Evolutionary conservation across 2,329 filamentous ascomycete genomes (phyloP).

Genomic region (Chrysoporthe deuterocubensis): DNA sequence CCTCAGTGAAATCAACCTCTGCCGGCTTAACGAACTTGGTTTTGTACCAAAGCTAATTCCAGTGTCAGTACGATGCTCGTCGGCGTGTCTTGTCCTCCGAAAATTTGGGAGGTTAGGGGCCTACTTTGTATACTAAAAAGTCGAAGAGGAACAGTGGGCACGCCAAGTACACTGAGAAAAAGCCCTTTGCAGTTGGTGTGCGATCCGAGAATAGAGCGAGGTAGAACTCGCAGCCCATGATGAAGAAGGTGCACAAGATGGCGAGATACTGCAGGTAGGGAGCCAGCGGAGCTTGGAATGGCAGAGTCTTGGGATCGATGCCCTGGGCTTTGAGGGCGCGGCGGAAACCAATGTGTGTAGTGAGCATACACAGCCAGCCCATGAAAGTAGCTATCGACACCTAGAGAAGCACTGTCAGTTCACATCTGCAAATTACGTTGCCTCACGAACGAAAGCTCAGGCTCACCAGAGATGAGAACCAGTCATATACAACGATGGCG

Average conservation of each 20-base stretch:
- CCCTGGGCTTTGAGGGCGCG: slow-evolving; percentile 14
- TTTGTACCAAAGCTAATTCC: slow-evolving; percentile 17
- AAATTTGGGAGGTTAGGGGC: neutral
- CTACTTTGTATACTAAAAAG: slow-evolving; percentile 30
- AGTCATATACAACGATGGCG: slow-evolving; percentile 37
- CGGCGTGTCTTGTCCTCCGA: neutral
- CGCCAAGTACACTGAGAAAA: slow-evolving; percentile 26
- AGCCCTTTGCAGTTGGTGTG: slow-evolving; percentile 11
- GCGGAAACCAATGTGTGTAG: slow-evolving; percentile 20
- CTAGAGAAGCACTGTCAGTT: slow-evolving; percentile 2
- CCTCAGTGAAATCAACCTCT: slow-evolving; percentile 39
- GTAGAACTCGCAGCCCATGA: slow-evolving; percentile 24
- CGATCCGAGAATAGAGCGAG: slow-evolving; percentile 18
- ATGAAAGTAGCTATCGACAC: slow-evolving; percentile 24
- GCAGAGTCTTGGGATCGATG: slow-evolving; percentile 19
- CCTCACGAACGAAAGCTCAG: neutral
- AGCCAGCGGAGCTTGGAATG: slow-evolving; percentile 12
- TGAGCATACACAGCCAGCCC: slow-evolving; percentile 18
- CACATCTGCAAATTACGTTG: neutral
- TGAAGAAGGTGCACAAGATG: slow-evolving; percentile 11
- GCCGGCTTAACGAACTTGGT: slow-evolving; percentile 19
- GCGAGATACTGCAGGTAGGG: slow-evolving; percentile 19
- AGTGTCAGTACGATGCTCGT: neutral
- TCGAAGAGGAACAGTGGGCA: slow-evolving; percentile 18
- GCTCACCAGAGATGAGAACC: slow-evolving; percentile 39